A percentile compares a stretch with the other conserved stretches of the same genome.
Conservation (phyloP, 345 rosid genomes). For the Rhizophora mangle region DNA sequence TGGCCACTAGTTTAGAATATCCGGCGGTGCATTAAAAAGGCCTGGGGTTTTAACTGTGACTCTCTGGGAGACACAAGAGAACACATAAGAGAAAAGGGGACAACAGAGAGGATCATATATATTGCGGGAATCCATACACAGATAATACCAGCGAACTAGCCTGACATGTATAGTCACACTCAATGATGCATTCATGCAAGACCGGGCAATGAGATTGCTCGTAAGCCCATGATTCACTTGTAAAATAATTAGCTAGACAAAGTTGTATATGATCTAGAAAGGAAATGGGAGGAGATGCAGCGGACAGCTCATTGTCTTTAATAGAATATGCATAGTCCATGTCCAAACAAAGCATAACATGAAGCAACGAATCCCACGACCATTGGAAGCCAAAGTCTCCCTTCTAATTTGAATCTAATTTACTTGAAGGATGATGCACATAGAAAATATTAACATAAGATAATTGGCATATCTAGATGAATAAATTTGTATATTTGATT, state of each 20-base stretch:
- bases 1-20: not conserved
- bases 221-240: constrained; percentile 24
- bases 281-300: constrained; percentile 1
- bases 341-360: constrained; percentile 30
- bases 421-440: not conserved
- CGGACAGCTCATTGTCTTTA: constrained; percentile 44
- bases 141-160: constrained; percentile 37
- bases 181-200: constrained; percentile 45
- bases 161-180: constrained; percentile 38
- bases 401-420: constrained; percentile 11
- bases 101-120: constrained; percentile 33
- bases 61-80: constrained; percentile 15
- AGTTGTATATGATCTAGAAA: constrained; percentile 15
- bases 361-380: constrained; percentile 17
- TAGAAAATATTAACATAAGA: no score
- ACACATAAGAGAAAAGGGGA: constrained; percentile 24
- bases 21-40: not conserved
- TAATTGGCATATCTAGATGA: not conserved
- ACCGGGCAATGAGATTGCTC: constrained; percentile 43
- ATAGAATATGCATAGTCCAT: constrained; percentile 19
- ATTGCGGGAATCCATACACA: constrained; percentile 33
- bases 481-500: not conserved
- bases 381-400: constrained; percentile 12
- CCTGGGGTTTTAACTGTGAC: constrained; percentile 28
- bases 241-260: constrained; percentile 19